Conservation (phyloP, 164 flowering plant genomes). For the Chimonanthus praecox region DNA sequence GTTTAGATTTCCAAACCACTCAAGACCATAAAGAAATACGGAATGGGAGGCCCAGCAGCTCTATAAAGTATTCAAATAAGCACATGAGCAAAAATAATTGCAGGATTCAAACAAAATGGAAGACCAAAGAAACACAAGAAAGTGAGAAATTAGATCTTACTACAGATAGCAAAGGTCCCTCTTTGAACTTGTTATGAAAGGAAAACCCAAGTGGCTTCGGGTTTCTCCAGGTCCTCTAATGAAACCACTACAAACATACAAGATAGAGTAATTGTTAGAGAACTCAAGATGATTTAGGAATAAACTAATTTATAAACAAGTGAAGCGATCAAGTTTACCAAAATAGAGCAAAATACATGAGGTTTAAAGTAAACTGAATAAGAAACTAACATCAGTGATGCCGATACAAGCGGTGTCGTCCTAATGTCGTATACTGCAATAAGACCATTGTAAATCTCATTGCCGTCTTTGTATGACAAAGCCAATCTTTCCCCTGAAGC, state of each 20-base stretch:
- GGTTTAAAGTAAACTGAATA: background rate
- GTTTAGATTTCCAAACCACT: no score
- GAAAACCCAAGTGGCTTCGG: constrained; percentile 80
- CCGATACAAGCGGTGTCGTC: constrained; percentile 69
- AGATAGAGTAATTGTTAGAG: background rate
- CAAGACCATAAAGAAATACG: no score
- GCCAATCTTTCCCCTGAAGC: constrained; percentile 94
- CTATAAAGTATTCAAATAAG: no score
- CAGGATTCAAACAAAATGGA: background rate
- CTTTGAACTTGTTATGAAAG: constrained; percentile 80
- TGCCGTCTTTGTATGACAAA: constrained; percentile 70
- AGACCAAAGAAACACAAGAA: background rate
- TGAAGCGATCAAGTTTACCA: background rate
- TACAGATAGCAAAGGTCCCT: constrained; percentile 91
- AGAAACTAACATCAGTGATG: constrained; percentile 68
- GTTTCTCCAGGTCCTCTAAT: constrained; percentile 91
- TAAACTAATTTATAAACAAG: background rate
- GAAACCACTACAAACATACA: constrained; percentile 58
- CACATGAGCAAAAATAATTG: background rate
- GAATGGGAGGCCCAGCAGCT: no score
- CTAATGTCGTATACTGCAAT: constrained; percentile 78
- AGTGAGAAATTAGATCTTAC: constrained; percentile 28
- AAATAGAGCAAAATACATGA: background rate
- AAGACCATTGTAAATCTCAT: constrained; percentile 71
- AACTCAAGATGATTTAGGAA: background rate